phyloP scores from a whole-genome alignment of 2,329 filamentous ascomycete species.

The Incumbomyces delicatus region DNA sequence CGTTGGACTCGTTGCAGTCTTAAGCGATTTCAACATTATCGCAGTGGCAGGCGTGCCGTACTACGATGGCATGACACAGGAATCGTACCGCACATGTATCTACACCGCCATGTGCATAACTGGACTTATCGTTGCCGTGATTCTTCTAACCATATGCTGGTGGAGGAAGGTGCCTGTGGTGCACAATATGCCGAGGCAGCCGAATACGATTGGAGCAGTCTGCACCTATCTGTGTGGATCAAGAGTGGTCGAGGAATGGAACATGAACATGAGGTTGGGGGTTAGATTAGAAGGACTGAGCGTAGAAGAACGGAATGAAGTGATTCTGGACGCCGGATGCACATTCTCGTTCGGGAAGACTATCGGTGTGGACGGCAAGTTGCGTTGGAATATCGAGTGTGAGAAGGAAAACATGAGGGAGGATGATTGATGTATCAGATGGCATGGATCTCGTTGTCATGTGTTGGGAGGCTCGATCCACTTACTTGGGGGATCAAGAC shows the following conservation, averaged over 20 bases:
- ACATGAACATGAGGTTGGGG: neutral
- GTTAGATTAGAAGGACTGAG: neutral
- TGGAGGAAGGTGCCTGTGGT: neutral
- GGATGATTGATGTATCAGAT: too few relatives aligned
- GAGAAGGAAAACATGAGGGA: neutral
- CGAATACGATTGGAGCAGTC: conserved; percentile 1
- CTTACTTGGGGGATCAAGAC: too few relatives aligned
- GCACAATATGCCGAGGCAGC: neutral
- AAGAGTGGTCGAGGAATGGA: neutral
- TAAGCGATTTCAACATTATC: conserved; percentile 14
- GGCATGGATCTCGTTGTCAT: too few relatives aligned
- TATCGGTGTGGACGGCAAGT: neutral
- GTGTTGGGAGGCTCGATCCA: too few relatives aligned
- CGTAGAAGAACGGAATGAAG: neutral
- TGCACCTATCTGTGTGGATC: neutral
- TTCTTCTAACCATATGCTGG: neutral
- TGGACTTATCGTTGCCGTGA: neutral
- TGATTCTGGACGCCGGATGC: neutral
- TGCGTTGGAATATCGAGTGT: neutral
- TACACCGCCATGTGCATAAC: neutral
- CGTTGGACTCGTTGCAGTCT: conserved; percentile 9
- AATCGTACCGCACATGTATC: neutral
- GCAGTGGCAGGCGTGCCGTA: conserved; percentile 10
- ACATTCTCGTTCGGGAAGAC: neutral
- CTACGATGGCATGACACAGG: conserved; percentile 5